Evolutionary conservation across 345 rosid genomes (phyloP).

Genomic region (Melastoma malabathricum): DNA sequence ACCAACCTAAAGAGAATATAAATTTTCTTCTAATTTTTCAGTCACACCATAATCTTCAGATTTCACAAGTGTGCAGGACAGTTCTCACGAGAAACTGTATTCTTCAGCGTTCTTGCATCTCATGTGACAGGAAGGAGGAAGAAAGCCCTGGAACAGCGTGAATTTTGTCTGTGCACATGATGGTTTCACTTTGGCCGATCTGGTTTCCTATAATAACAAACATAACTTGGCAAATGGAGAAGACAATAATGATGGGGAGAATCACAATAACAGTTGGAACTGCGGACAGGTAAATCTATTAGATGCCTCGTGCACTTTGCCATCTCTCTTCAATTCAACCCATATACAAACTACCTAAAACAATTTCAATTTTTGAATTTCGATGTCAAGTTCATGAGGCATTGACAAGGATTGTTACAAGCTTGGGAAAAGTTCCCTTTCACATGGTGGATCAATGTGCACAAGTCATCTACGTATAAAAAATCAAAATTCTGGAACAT

Average conservation of each 20-base stretch:
- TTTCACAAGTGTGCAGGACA: not conserved
- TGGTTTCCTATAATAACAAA: conserved; percentile 76
- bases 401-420: too few species aligned
- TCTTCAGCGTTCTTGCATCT: not conserved
- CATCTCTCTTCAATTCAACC: not conserved
- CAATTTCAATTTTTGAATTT: too few species aligned
- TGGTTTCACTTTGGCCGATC: conserved; percentile 82
- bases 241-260: conserved; percentile 90
- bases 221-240: conserved; percentile 92
- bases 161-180: conserved; percentile 93
- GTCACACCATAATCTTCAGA: too few species aligned
- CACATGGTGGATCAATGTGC: too few species aligned
- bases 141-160: conserved; percentile 95
- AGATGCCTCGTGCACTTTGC: not conserved
- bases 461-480: too few species aligned
- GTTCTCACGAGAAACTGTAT: not conserved
- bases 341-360: conserved; percentile 4
- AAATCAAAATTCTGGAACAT: too few species aligned
- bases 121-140: conserved; percentile 65
- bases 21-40: too few species aligned
- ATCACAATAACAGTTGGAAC: conserved; percentile 90
- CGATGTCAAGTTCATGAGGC: too few species aligned
- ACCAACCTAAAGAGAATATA: too few species aligned
- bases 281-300: conserved; percentile 63
- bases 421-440: too few species aligned